Base-by-base conservation (phyloP, 129 eudicot species). In the Smallanthus sonchifolius region DNA sequence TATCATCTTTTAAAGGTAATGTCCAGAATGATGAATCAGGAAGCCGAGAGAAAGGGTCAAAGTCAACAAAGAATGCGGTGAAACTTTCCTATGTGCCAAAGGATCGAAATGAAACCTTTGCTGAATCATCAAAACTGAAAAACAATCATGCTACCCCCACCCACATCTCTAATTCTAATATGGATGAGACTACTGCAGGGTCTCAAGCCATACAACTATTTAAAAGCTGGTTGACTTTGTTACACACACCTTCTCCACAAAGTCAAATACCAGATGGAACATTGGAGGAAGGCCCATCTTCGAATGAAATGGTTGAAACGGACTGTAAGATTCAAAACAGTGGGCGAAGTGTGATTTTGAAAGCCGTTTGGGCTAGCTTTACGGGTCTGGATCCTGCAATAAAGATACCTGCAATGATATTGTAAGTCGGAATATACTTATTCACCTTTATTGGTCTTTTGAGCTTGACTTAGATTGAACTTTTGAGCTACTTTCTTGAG, bases 151-250 rank as follows among this genome's bases (percentile, higher is more conserved):
- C 83, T 30, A 82, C 82, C 10, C 24, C 40, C 2, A 35, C 35
- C 6, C 6, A 43, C 7, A 59, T 24, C 30, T 24, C 30, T 24
- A 24, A 24, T 24, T 24, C 95, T 61, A 79, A 82, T 73, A 69
- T 83, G 69, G 83, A 82, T 54, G 81, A 84, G 75, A 69, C 65
- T 6, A 72, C 77, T 49, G 75, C 81, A 20, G 72, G 84, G 45
- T 92, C 94, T 48, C 79, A 65, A 74, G 95, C 89, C 68, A 88
- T 92, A 82, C 96, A 80, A 62, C 56, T 93, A n/a, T 90, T 93
- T 32, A 81, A 69, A 80, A 86, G 83, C 61, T 93, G 98, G 98
- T 77, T 90, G 83, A 83, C 80, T 43, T 83, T 90, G 76, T 82
- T 92, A 85, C 91, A 82, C 38, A 73, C 95, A 3, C 82, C 88